These are phyloP conservation scores for Lentinula guzmanii DNA, from an alignment of 768 basidiomycete genomes.

Conservation along the genomic window DNA sequence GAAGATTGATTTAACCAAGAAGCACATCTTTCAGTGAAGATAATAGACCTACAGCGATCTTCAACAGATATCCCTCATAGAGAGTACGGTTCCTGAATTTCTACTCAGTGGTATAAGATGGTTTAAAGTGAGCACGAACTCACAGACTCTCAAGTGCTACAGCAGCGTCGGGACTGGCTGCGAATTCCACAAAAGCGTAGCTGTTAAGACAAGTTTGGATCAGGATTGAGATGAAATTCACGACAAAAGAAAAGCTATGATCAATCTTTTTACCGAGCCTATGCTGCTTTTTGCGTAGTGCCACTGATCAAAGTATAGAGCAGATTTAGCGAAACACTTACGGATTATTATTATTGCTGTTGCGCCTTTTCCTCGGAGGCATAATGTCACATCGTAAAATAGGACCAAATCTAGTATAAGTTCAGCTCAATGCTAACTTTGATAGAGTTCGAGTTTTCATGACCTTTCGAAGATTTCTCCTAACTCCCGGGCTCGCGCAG, in stretches of 20 bases:
- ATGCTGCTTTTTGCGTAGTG: too few relatives aligned
- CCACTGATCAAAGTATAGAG: background rate
- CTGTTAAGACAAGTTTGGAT: slow-evolving; percentile 39
- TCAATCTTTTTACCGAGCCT: too few relatives aligned
- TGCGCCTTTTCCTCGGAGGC: slow-evolving; percentile 72
- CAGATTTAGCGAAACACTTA: slow-evolving; percentile 42
- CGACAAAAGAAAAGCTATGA: too few relatives aligned
- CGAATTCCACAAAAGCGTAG: slow-evolving; percentile 84
- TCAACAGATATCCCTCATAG: slow-evolving; percentile 69
- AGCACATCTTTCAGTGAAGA: background rate
- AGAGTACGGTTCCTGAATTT: slow-evolving; percentile 60
- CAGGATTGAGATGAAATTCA: slow-evolving; percentile 20
- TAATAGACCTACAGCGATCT: slow-evolving; percentile 55
- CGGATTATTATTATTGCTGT: slow-evolving; percentile 73
- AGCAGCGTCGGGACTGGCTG: slow-evolving; percentile 69
- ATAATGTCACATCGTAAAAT: slow-evolving; percentile 87
- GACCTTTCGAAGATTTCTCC: slow-evolving; percentile 82
- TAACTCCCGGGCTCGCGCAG: slow-evolving; percentile 78
- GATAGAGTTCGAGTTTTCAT: background rate
- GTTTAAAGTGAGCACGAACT: slow-evolving; percentile 18
- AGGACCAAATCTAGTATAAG: slow-evolving; percentile 57
- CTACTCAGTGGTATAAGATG: background rate
- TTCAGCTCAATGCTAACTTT: background rate
- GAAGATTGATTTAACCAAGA: background rate
- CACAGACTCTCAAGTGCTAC: slow-evolving; percentile 83